A percentile compares a stretch with the other conserved stretches of the same genome.
Conservation (phyloP, 2,329 filamentous ascomycete species). For the Neofusicoccum ribis region DNA sequence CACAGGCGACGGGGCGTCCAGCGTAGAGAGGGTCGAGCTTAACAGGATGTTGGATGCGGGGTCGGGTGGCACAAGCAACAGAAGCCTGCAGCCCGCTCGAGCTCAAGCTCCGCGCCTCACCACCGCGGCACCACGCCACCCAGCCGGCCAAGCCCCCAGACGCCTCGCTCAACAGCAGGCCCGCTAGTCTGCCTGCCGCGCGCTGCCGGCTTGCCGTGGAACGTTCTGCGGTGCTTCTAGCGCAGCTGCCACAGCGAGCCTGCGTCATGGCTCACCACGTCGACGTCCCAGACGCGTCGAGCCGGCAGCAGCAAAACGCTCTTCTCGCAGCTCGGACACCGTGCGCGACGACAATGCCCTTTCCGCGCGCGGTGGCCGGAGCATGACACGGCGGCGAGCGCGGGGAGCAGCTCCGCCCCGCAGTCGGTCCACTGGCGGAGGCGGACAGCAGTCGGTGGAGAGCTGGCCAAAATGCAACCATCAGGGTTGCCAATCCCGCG, state of each 20-base stretch:
- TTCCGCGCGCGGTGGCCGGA: neutral
- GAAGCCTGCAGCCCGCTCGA: neutral
- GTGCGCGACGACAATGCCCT: too few relatives aligned
- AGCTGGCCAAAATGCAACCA: neutral
- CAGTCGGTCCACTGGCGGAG: neutral
- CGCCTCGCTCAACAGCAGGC: neutral
- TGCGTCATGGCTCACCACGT: neutral
- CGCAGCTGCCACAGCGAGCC: neutral
- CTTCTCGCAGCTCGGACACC: too few relatives aligned
- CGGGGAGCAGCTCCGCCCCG: neutral
- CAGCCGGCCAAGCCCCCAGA: neutral
- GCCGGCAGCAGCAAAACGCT: too few relatives aligned
- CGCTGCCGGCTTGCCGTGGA: neutral
- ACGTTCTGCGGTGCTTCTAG: neutral
- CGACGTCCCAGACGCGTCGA: too few relatives aligned
- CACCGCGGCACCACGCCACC: neutral
- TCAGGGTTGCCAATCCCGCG: neutral
- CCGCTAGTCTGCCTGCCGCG: neutral
- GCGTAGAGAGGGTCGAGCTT: too few relatives aligned
- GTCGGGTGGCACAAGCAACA: neutral
- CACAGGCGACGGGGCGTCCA: too few relatives aligned
- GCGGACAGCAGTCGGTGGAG: neutral
- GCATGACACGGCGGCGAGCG: neutral
- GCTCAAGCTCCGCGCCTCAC: conserved; percentile 1
- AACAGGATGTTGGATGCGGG: neutral